phyloP scores from a whole-genome alignment of 2,329 filamentous ascomycete species.

The Leptographium lundbergii region DNA sequence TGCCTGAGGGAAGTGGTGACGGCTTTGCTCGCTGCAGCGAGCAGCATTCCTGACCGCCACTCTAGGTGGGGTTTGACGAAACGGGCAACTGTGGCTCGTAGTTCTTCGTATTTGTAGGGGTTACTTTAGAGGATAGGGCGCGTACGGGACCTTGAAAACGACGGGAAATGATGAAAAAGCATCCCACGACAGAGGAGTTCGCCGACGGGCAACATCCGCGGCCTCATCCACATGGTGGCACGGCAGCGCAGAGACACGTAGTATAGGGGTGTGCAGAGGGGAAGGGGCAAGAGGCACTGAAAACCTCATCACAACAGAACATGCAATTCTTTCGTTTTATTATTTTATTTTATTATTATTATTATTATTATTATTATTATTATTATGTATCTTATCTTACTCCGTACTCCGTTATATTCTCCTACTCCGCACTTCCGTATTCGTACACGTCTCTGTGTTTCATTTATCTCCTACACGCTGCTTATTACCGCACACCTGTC shows the following conservation, averaged over 20 bases:
- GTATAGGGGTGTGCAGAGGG: not conserved
- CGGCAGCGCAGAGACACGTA: not conserved
- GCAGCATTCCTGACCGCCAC: not conserved
- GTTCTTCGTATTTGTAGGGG: not conserved
- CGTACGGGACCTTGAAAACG: not conserved
- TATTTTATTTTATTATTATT: not conserved
- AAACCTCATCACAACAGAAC: not conserved
- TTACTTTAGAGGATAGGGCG: not conserved
- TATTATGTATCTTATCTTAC: not conserved
- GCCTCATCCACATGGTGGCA: not conserved
- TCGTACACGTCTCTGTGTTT: not conserved
- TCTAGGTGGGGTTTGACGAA: not conserved
- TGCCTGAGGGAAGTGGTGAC: not conserved
- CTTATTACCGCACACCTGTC: not conserved
- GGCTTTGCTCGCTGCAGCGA: not conserved
- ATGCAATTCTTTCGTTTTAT: not conserved
- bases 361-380: not conserved
- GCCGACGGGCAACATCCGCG: not conserved
- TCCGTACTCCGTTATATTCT: not conserved
- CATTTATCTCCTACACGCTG: not conserved
- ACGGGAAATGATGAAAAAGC: not conserved
- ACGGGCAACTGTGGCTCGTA: not conserved
- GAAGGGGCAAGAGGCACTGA: not conserved
- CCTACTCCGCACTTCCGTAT: not conserved
- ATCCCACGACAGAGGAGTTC: not conserved